Evolutionary conservation across 371 early-diverging fungal species (phyloP), one percentile per base, ranked within the genome.

Genomic region (Mortierella sp.): DNA sequence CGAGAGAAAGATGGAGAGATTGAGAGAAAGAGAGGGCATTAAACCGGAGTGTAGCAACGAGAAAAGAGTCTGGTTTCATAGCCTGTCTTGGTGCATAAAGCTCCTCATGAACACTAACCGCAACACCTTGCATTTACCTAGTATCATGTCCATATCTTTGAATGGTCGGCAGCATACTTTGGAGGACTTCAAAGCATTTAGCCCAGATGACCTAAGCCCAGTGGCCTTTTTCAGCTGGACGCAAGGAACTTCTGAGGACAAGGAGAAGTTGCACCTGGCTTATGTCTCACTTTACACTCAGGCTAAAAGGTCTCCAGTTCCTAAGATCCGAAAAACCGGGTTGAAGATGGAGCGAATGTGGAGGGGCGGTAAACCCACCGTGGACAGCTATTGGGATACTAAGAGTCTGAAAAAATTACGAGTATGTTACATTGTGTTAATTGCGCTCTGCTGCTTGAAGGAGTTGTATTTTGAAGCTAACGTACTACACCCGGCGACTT

Each of bases 311-410:
- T 74, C 79, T 0, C 70, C 79, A 19, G 8, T 74, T 63, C 71
- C 70, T 52, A 38, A 74, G 48, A 74, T 55, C 11, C 57, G 57
- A 79, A 74, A 74, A 50, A 31, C 70, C 47, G 79, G 75, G 70
- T 47, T 57, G 71, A 71, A 79, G 70, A 79, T 79, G 79, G 65
- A 78, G 50, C 57, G 65, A 78, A 48, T 78, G 78, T 78, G 73
- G 80, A 80, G 72, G 75, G 31, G 55, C 58, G 42, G 65, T 34
- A 42, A 52, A 60, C 52, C 54, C 48, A n/a, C n/a, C 50, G 19
- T 75, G 60, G 54, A 80, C 63, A 52, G 10, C 50, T 80, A 75
- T 45, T 80, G 75, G 80, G 57, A 19, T n/a, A 14, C 72, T n/a
- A 70, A 58, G 54, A 75, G 31, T 52, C 71, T 74, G 74, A 79